Evolutionary conservation across 139 green algal species (phyloP).

Genomic region (Asterochloris erici): DNA sequence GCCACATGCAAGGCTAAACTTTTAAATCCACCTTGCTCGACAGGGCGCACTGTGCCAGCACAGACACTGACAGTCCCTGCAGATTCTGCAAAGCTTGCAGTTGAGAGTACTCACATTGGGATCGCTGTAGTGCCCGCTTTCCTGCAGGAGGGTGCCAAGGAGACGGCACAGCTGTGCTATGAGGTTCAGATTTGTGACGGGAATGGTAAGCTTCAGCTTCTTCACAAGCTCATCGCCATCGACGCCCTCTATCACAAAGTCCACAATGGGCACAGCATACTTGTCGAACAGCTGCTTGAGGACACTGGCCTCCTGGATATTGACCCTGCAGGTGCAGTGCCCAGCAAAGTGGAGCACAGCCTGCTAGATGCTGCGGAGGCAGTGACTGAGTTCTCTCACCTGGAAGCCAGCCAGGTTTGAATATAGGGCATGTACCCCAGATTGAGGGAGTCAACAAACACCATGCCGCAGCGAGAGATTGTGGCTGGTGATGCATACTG

Average conservation of each 20-base stretch:
- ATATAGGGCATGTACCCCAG: conserved; percentile 80
- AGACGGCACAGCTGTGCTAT: conserved; percentile 73
- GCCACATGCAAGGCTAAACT: background rate
- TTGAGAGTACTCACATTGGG: conserved; percentile 11
- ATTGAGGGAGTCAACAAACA: conserved; percentile 87
- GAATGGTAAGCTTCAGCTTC: conserved; percentile 55
- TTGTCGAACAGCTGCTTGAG: conserved; percentile 74
- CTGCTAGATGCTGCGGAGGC: background rate
- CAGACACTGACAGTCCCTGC: background rate
- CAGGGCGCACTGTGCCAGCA: background rate
- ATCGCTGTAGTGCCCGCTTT: conserved; percentile 25
- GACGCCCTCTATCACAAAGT: conserved; percentile 74
- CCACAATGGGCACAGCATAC: conserved; percentile 61
- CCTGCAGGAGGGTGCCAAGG: conserved; percentile 57
- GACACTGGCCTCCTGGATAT: conserved; percentile 40
- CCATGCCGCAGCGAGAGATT: conserved; percentile 83
- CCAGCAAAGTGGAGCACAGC: too few species aligned
- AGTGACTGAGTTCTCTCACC: background rate
- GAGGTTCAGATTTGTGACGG: conserved; percentile 81
- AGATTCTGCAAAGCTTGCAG: background rate
- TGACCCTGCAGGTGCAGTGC: conserved; percentile 3
- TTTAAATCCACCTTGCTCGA: background rate
- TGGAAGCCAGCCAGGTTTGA: conserved; percentile 63
- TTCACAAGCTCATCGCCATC: conserved; percentile 74
- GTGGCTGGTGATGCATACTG: conserved; percentile 72